Conservation (phyloP, 1,139 yeast species). For the Yamadazyma aaseri region DNA sequence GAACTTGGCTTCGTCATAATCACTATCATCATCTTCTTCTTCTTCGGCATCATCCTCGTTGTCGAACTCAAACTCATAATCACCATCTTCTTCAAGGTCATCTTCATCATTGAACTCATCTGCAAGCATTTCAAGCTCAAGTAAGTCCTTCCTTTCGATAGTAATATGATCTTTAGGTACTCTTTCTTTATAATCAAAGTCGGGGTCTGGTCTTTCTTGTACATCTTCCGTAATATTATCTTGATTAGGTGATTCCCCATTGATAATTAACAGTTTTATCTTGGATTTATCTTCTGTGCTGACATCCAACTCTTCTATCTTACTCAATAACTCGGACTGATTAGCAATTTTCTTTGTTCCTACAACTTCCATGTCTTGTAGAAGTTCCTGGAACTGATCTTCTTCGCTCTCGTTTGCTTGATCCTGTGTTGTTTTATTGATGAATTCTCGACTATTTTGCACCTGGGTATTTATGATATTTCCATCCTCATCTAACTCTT, state of each 20-base stretch:
- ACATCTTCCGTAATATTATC: slow-evolving; percentile 5
- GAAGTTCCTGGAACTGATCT: slow-evolving; percentile 41
- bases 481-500: slow-evolving; percentile 80
- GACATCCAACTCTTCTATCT: slow-evolving; percentile 37
- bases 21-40: slow-evolving; percentile 26
- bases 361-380: slow-evolving; percentile 51
- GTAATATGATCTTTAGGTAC: slow-evolving; percentile 16
- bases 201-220: slow-evolving; percentile 5
- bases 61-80: slow-evolving; percentile 24
- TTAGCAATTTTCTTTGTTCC: not conserved
- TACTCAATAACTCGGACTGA: slow-evolving; percentile 18
- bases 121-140: slow-evolving; percentile 48
- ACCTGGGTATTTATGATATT: slow-evolving; percentile 48
- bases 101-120: slow-evolving; percentile 46
- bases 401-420: too few species aligned
- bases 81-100: slow-evolving; percentile 27
- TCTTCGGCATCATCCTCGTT: slow-evolving; percentile 25
- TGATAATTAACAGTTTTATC: slow-evolving; percentile 30
- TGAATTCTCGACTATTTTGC: too few species aligned
- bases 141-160: slow-evolving; percentile 27
- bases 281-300: slow-evolving; percentile 52
- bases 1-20: slow-evolving; percentile 20
- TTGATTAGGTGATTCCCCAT: slow-evolving; percentile 14
- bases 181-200: slow-evolving; percentile 5
- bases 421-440: too few species aligned